phyloP scores from a whole-genome alignment of 148 eudicot genomes.

The Silene uniflora region DNA sequence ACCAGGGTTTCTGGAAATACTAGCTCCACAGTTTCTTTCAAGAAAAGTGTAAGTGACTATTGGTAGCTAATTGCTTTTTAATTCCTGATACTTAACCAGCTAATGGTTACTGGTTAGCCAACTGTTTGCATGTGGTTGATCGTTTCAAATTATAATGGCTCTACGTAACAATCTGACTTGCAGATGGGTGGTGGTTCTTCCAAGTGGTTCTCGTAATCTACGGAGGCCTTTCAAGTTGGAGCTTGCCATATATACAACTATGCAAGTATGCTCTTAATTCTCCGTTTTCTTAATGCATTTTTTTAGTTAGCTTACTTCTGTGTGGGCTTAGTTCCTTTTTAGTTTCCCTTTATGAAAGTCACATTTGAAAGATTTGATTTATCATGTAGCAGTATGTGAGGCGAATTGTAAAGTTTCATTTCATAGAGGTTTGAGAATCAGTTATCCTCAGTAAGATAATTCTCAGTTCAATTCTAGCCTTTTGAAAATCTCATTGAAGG shows the following conservation, averaged over 20 bases:
- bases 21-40: conserved; percentile 31
- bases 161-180: background rate
- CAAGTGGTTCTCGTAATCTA: conserved; percentile 76
- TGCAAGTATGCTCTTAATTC: conserved; percentile 46
- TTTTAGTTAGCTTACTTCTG: no score
- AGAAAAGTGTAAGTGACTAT: conserved; percentile 75
- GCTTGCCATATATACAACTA: conserved; percentile 65
- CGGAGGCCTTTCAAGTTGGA: conserved; percentile 82
- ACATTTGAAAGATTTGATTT: no score
- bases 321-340: no score
- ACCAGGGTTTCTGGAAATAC: conserved; percentile 68
- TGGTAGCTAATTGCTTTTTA: background rate
- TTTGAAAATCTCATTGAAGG: no score
- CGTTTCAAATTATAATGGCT: background rate
- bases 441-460: no score
- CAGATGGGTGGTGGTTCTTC: conserved; percentile 89
- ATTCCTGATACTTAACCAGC: background rate
- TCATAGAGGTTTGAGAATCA: no score
- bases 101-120: no score
- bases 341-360: no score
- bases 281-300: background rate
- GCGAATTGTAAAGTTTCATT: no score
- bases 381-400: no score
- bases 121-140: background rate
- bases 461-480: no score